These are phyloP conservation scores for Berberis vulgaris DNA, from an alignment of 164 flowering plant species.

Conservation along the genomic window DNA sequence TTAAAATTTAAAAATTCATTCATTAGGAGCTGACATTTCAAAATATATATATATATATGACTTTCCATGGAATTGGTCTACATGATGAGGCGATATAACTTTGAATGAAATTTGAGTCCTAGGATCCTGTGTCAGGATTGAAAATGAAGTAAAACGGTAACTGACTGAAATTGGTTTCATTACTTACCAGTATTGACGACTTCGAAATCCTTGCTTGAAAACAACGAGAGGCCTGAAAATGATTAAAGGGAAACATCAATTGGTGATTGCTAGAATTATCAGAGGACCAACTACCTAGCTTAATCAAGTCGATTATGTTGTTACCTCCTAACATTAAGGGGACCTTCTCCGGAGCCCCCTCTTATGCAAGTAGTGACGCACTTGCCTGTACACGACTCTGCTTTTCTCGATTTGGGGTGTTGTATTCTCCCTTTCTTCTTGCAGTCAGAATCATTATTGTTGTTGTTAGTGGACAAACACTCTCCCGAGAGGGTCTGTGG, in stretches of 20 bases:
- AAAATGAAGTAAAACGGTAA: no score
- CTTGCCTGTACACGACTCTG: constrained; percentile 70
- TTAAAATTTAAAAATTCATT: no score
- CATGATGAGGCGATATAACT: no score
- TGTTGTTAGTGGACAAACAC: constrained; percentile 16
- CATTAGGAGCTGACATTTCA: no score
- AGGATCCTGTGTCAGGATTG: no score
- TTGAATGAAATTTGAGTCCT: no score
- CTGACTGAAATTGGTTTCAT: no score
- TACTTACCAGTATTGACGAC: constrained; percentile 71
- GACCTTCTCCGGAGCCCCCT: constrained; percentile 90
- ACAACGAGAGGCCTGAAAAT: constrained; percentile 71
- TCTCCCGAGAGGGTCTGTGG: constrained; percentile 68
- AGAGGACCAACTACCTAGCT: no score
- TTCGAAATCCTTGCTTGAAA: constrained; percentile 72
- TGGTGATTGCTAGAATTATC: neutral
- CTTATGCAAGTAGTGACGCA: constrained; percentile 79
- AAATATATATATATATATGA: no score
- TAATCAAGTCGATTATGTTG: no score
- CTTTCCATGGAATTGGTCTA: no score
- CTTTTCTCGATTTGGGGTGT: constrained; percentile 65
- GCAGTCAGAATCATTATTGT: constrained; percentile 12
- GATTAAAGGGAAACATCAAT: neutral
- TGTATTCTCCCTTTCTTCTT: constrained; percentile 57
- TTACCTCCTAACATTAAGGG: constrained; percentile 65